phyloP scores from a whole-genome alignment of 139 green algal genomes.

The Chlorella sp. region DNA sequence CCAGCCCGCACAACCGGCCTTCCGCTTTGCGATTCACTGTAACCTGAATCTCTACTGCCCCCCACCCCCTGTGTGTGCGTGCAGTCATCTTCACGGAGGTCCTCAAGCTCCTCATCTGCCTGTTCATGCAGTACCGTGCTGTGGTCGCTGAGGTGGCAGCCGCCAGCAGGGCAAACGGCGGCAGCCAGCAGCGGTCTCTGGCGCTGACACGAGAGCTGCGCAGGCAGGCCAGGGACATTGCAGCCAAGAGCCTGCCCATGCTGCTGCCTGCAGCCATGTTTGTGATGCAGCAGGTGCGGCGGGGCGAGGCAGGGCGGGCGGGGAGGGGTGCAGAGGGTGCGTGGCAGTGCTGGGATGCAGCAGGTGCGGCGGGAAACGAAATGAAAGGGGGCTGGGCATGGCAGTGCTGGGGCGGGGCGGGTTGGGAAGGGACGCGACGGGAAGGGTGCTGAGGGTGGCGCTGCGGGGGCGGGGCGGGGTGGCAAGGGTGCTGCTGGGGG shows the following conservation, averaged over 20 bases:
- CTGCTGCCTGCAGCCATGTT: conserved; percentile 65
- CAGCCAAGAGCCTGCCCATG: conserved; percentile 55
- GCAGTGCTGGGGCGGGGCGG: too few species aligned
- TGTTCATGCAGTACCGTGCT: conserved; percentile 40
- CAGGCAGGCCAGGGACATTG: conserved; percentile 18
- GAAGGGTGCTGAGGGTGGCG: too few species aligned
- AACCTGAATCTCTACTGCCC: neutral
- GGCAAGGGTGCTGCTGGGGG: too few species aligned
- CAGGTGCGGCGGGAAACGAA: too few species aligned
- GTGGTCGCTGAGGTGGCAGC: conserved; percentile 25
- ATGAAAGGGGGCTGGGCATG: too few species aligned
- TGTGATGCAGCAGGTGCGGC: conserved; percentile 63
- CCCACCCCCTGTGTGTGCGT: neutral
- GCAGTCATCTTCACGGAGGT: conserved; percentile 50
- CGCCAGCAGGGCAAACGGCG: neutral
- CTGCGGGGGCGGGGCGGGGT: too few species aligned
- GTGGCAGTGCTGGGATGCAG: too few species aligned
- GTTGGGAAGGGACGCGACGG: too few species aligned
- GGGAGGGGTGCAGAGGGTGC: too few species aligned
- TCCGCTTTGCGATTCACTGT: too few species aligned
- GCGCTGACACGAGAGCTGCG: neutral
- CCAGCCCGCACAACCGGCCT: too few species aligned
- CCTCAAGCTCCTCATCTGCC: conserved; percentile 65
- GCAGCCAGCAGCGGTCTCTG: neutral
- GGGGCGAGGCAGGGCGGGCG: neutral